These are phyloP conservation scores for Alloteropsis semialata DNA, from an alignment of 176 grass and related monocot species.

Conservation along the genomic window DNA sequence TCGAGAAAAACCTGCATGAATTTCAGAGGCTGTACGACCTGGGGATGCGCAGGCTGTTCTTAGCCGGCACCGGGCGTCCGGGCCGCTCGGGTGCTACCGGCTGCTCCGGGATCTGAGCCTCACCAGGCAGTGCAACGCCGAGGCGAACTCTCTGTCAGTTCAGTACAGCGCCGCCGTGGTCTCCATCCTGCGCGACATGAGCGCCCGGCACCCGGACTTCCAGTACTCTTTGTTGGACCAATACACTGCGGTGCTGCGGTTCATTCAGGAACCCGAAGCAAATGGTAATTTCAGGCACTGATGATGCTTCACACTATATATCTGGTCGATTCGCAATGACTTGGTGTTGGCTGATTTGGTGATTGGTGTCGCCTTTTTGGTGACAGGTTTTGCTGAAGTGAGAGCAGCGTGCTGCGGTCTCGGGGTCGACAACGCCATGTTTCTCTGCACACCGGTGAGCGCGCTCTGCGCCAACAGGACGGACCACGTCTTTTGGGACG, in stretches of 20 bases:
- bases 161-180: conserved; percentile 36
- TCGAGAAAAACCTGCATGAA: background rate
- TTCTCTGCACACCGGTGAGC: background rate
- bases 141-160: conserved; percentile 38
- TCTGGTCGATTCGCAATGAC: too few species aligned
- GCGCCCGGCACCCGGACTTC: conserved; percentile 6
- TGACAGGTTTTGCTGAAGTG: background rate
- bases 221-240: conserved; percentile 57
- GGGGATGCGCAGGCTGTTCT: conserved; percentile 50
- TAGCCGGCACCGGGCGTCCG: conserved; percentile 42
- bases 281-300: conserved; percentile 23
- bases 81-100: conserved; percentile 56
- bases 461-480: background rate
- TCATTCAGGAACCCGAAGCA: conserved; percentile 36
- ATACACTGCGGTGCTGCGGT: conserved; percentile 15
- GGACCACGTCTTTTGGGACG: background rate
- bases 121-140: conserved; percentile 22
- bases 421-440: too few species aligned
- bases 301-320: too few species aligned
- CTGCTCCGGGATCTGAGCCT: conserved; percentile 26
- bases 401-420: background rate
- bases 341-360: too few species aligned
- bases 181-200: conserved; percentile 36
- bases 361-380: too few species aligned
- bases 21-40: conserved; percentile 49